Evolutionary conservation across 495 filamentous ascomycete genomes (phyloP).

Genomic region (Xylaria acuta): DNA sequence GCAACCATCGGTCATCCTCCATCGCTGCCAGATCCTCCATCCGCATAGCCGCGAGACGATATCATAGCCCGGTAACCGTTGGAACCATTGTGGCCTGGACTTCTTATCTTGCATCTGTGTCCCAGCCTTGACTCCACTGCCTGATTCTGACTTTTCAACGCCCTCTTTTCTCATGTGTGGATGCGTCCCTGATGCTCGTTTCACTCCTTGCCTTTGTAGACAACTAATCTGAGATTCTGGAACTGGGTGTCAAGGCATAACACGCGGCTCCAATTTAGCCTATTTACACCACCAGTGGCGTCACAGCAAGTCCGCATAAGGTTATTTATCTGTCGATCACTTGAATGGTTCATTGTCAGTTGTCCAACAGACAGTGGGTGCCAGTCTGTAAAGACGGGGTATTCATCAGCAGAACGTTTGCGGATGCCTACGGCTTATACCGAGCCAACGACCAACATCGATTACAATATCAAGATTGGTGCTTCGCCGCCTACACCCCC

Average conservation of each 20-base stretch:
- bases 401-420: neutral
- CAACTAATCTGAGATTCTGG: neutral
- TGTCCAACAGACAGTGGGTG: slow-evolving; percentile 25
- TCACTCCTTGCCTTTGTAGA: neutral
- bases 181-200: slow-evolving; percentile 2
- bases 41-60: slow-evolving; percentile 22
- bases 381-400: neutral
- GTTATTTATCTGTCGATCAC: slow-evolving; percentile 12
- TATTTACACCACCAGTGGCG: slow-evolving; percentile 12
- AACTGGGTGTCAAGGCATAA: neutral
- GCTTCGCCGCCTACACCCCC: neutral
- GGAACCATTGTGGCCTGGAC: slow-evolving; percentile 15
- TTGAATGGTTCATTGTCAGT: slow-evolving; percentile 4
- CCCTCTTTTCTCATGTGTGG: neutral
- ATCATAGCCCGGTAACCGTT: slow-evolving; percentile 3
- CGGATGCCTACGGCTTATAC: slow-evolving; percentile 1
- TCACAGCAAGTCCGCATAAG: slow-evolving; percentile 16
- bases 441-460: neutral
- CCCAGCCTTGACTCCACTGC: slow-evolving; percentile 16
- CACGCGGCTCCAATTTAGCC: slow-evolving; percentile 21
- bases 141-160: slow-evolving; percentile 4
- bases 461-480: neutral
- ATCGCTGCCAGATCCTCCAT: slow-evolving; percentile 21
- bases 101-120: slow-evolving; percentile 22
- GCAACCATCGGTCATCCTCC: slow-evolving; percentile 24